Conservation (phyloP, 2,329 filamentous ascomycete species). For the Calycina marina region DNA sequence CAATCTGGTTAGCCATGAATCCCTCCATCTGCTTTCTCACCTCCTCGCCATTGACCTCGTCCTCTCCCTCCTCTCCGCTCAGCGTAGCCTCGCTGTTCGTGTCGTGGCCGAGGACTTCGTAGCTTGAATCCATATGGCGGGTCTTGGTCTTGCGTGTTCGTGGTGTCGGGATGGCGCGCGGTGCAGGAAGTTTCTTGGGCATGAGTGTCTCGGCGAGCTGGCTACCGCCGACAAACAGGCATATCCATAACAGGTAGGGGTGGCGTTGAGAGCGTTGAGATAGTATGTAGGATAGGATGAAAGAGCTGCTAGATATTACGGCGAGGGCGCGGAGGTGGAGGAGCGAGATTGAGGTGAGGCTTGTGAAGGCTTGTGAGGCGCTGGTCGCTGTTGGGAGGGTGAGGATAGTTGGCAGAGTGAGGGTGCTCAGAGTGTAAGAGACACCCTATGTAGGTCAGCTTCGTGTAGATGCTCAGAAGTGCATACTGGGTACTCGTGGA, state of each 20-base stretch:
- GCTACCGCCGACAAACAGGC: conserved; percentile 45
- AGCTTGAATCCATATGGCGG: conserved; percentile 48
- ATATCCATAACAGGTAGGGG: conserved; percentile 82
- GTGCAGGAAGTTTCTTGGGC: conserved; percentile 5
- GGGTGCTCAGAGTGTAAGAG: conserved; percentile 67
- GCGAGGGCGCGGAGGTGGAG: conserved; percentile 54
- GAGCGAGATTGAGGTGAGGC: conserved; percentile 47
- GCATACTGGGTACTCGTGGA: not conserved
- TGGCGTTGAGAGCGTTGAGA: conserved; percentile 65
- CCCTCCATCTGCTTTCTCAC: conserved; percentile 40
- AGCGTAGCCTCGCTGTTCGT: conserved; percentile 31
- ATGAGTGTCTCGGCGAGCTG: conserved; percentile 26
- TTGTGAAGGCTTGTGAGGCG: conserved; percentile 56
- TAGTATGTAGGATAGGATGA: conserved; percentile 64
- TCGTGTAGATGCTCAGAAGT: not conserved
- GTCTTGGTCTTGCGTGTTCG: conserved; percentile 7
- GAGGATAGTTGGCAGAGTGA: conserved; percentile 69
- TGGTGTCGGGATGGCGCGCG: conserved; percentile 1
- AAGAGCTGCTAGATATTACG: conserved; percentile 52
- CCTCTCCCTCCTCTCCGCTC: conserved; percentile 33
- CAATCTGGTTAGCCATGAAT: conserved; percentile 37
- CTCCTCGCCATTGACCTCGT: conserved; percentile 44
- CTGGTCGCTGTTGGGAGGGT: conserved; percentile 61
- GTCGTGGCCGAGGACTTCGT: conserved; percentile 47
- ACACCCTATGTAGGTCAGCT: conserved; percentile 47